Evolutionary conservation across 352 stramenopile genomes (phyloP), one percentile per base, ranked within the genome.

Genomic region (Pythium brachiatum): DNA sequence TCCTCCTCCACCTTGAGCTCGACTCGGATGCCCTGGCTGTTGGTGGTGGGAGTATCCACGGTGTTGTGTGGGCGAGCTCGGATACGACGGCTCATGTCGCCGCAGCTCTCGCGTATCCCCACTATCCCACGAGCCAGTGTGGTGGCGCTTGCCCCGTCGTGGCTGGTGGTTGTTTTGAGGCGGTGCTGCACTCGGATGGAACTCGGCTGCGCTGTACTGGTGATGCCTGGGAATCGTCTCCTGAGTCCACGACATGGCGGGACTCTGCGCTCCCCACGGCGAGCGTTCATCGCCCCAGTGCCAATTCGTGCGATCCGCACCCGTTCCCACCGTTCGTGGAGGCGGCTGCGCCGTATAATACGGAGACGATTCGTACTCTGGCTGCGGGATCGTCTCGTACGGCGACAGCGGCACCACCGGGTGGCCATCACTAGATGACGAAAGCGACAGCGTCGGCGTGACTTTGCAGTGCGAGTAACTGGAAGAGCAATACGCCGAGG

Each of bases 71-170:
- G 11, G 32, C 13, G 29, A n/a, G 31, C 44, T 43, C 3, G 27
- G 25, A 46, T 66, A 38, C 20, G 29, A 27, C 3, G 50, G 36
- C 32, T 66, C 51, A 29, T 66, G 60, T n/a, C 60, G 27, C 29
- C 60, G 26, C 21, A 56, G 32, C 20, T 60, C 60, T 6, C 52
- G 39, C 15, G 51, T 60, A 31, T 66, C 60, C 20, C 60, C 52
- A 15, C 41, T 66, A 25, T 66, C 60, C 60, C 60, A 66, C 16
- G 60, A 66, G 2, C 43, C 47, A 0, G 60, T 66, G 51, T 66
- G 60, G 26, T 66, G 60, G n/a, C 60, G 60, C 43, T 66, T 66
- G 1, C 51, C 60, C 8, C 60, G 50, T 31, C 60, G 58, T 12
- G n/a, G 36, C 46, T 39, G 58, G 58, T n/a, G 27, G 26, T 1